phyloP scores from a whole-genome alignment of 2,329 filamentous ascomycete species.

The Pseudogymnoascus sp. region DNA sequence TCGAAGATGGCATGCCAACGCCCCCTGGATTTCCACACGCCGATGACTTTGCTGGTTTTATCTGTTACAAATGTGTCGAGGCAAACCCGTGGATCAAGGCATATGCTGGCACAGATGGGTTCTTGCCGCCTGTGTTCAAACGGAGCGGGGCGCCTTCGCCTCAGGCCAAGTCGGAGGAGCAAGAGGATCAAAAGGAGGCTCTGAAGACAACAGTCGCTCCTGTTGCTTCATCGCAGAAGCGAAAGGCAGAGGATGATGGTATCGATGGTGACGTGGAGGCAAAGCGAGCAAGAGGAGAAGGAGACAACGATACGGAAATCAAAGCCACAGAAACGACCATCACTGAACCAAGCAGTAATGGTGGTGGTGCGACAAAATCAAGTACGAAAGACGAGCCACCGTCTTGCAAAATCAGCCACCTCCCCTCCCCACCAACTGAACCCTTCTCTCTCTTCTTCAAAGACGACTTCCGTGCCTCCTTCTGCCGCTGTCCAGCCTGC shows the following conservation, averaged over 20 bases:
- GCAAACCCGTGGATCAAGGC: slow-evolving; percentile 84
- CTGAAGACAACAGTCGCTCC: slow-evolving; percentile 11
- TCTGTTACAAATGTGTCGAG: slow-evolving; percentile 91
- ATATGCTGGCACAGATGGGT: slow-evolving; percentile 73
- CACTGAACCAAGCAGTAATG: slow-evolving; percentile 18
- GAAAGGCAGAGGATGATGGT: slow-evolving; percentile 49
- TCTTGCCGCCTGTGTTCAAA: slow-evolving; percentile 62
- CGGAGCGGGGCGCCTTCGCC: slow-evolving; percentile 26
- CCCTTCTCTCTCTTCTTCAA: slow-evolving; percentile 77
- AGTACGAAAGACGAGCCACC: slow-evolving; percentile 2
- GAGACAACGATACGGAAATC: slow-evolving; percentile 11
- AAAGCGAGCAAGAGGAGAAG: slow-evolving; percentile 42
- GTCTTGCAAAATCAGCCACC: slow-evolving; percentile 51
- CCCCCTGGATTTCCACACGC: slow-evolving; percentile 83
- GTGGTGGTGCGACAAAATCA: slow-evolving; percentile 5
- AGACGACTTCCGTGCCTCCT: slow-evolving; percentile 65
- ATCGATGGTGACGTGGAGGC: slow-evolving; percentile 27
- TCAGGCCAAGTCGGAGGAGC: slow-evolving; percentile 22
- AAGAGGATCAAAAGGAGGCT: slow-evolving; percentile 13
- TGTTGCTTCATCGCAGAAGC: slow-evolving; percentile 44
- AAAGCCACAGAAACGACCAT: slow-evolving; percentile 4
- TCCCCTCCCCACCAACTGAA: slow-evolving; percentile 45
- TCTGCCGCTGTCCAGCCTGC: slow-evolving; percentile 79
- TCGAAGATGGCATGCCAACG: slow-evolving; percentile 55
- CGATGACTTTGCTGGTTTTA: slow-evolving; percentile 78